Evolutionary conservation across 192 early-diverging fungal genomes (phyloP), one percentile per base, ranked within the genome.

Genomic region (Paraglomus occultum): DNA sequence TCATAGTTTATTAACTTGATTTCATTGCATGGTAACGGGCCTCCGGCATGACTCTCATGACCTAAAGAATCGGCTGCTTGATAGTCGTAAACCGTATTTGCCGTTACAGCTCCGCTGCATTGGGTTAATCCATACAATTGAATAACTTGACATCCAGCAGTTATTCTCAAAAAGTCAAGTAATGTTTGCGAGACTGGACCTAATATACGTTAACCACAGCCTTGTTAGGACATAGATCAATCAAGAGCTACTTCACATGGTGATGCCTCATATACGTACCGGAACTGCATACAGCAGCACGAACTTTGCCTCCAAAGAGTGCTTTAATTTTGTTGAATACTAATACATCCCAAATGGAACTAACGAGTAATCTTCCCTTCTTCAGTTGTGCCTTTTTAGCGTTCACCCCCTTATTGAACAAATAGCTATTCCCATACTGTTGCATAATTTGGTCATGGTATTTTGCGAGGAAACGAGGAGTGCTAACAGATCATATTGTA

Each of bases 1-100:
- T 89, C 87, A 15, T 92, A 81, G 70, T 94, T 91, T 1, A 82
- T 76, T 46, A 97, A 84, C 76, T 93, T 95, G 46, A 94, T 71
- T 80, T 94, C 87, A 43, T 85, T 80, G 47, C 84, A 82, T 7
- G 85, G 84, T 46, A 87, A 68, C 22, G 92, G 89, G n/a, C 84
- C 75, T 39, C 89, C 89, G 23, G 88, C 71, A 38, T 82, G 77
- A 6, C 68, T 38, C 22, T 83, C 83, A 45, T 39, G 4, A 17
- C 15, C 50, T 10, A 18, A 15, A 20, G 10, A 5, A 59, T 70
- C 67, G 42, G 45, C 20, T 38, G 77, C 73, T 47, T 77, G 67
- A 64, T 82, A 82, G 64, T 82, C 80, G 50, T 75, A 77, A 54
- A 82, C 75, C 47, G 72, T 71, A 49, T 78, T 73, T 4, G 71